A percentile compares a stretch with the other conserved stretches of the same genome.
These are phyloP conservation scores for Oenanthe sinensis DNA, from an alignment of 129 eudicot genomes.

Conservation along the genomic window DNA sequence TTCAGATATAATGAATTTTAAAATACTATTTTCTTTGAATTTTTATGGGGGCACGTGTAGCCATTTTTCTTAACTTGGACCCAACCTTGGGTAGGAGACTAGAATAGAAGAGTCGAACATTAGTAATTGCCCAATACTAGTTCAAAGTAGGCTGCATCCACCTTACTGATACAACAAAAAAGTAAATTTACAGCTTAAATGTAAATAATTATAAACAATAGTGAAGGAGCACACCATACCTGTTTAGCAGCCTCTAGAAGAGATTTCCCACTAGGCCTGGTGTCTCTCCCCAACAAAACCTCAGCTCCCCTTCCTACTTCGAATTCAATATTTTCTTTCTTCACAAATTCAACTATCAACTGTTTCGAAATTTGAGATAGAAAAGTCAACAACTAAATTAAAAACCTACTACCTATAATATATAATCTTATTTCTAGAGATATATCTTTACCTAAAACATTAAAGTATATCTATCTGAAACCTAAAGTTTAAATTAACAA, in stretches of 20 bases:
- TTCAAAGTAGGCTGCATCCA: not conserved
- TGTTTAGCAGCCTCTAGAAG: constrained; percentile 81
- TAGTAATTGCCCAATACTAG: not conserved
- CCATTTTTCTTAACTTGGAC: not conserved
- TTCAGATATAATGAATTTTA: no score
- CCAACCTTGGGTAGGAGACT: not conserved
- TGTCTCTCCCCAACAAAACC: constrained; percentile 75
- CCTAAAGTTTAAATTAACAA: not conserved
- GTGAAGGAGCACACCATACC: constrained; percentile 28
- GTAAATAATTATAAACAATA: not conserved
- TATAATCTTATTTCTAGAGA: not conserved
- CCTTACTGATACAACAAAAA: not conserved
- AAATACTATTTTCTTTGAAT: no score
- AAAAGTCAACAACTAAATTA: not conserved
- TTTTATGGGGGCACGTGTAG: not conserved
- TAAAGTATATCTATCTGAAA: not conserved
- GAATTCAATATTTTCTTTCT: constrained; percentile 52
- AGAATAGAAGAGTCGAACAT: no score
- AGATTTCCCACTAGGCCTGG: constrained; percentile 86
- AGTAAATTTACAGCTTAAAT: not conserved
- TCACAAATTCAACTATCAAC: constrained; percentile 61
- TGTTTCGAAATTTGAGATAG: constrained; percentile 22
- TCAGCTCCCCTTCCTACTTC: constrained; percentile 42
- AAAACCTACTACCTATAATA: not conserved
- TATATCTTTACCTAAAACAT: not conserved